These are phyloP conservation scores for Amylocystis lapponica DNA, from an alignment of 768 basidiomycete species.

Conservation along the genomic window DNA sequence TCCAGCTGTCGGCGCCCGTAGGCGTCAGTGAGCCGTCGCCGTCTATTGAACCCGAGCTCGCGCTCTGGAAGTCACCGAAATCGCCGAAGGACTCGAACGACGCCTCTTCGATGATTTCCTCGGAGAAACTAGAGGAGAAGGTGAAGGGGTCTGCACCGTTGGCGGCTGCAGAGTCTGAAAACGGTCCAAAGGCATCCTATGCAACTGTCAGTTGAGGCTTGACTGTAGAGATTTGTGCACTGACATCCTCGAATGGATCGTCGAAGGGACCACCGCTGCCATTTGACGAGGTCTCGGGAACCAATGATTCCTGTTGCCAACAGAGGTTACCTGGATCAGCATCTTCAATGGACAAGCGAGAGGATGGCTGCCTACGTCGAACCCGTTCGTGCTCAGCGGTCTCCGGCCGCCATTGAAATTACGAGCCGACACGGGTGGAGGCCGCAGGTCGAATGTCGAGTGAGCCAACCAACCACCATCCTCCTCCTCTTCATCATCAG, in stretches of 20 bases:
- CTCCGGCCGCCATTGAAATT: constrained; percentile 21
- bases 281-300: constrained; percentile 11
- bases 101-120: constrained; percentile 53
- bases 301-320: constrained; percentile 25
- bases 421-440: constrained; percentile 21
- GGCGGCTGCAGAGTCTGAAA: constrained; percentile 57
- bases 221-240: constrained; percentile 17
- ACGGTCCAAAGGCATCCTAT: constrained; percentile 50
- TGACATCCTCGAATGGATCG: constrained; percentile 38
- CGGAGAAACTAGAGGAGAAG: constrained; percentile 44
- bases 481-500: constrained; percentile 59
- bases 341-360: too few species aligned
- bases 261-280: constrained; percentile 16
- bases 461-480: constrained; percentile 79
- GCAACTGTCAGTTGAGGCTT: neutral
- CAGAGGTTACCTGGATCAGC: too few species aligned
- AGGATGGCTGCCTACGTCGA: constrained; percentile 24
- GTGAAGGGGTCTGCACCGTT: constrained; percentile 50
- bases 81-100: constrained; percentile 61
- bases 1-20: constrained; percentile 25
- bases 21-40: constrained; percentile 18
- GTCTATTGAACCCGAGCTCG: constrained; percentile 29
- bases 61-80: constrained; percentile 75
- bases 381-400: constrained; percentile 24
- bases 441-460: constrained; percentile 52